A percentile compares a stretch with the other conserved stretches of the same genome.
Evolutionary conservation across 2,329 filamentous ascomycete genomes (phyloP).

Genomic region (Xylariaceae sp.): DNA sequence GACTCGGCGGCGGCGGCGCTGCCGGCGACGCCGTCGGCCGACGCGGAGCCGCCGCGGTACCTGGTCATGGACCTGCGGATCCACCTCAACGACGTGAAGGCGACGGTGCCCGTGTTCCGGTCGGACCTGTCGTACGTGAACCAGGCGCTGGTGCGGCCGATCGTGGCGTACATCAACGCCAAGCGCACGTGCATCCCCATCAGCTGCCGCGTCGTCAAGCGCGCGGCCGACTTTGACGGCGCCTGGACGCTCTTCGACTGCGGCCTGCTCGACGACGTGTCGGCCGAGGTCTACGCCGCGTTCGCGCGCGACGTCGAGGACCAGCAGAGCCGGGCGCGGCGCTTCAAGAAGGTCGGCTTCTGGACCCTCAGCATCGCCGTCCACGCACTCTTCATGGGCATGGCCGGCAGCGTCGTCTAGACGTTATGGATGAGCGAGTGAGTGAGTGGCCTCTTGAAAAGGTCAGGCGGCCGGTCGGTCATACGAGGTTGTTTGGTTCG

Average conservation of each 20-base stretch:
- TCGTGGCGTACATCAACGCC: constrained; percentile 96
- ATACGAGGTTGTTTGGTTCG: too few species aligned
- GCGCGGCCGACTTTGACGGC: constrained; percentile 81
- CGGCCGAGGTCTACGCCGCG: constrained; percentile 87
- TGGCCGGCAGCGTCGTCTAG: constrained; percentile 71
- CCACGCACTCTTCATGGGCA: constrained; percentile 89
- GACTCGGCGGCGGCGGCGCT: constrained; percentile 1
- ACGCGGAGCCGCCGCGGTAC: constrained; percentile 62
- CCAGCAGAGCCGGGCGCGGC: constrained; percentile 73
- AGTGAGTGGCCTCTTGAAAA: neutral
- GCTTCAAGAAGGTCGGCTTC: constrained; percentile 91
- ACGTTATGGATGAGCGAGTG: neutral
- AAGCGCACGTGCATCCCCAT: constrained; percentile 93
- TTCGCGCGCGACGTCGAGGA: constrained; percentile 89
- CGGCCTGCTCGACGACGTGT: constrained; percentile 87
- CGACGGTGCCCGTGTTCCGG: constrained; percentile 86
- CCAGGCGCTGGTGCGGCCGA: constrained; percentile 87
- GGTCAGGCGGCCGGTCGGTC: too few species aligned
- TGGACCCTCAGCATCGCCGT: constrained; percentile 92
- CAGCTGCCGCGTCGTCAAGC: constrained; percentile 88
- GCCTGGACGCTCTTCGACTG: constrained; percentile 93
- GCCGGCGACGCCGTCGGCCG: constrained; percentile 3
- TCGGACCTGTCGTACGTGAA: constrained; percentile 91
- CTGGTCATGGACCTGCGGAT: constrained; percentile 92
- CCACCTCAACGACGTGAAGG: constrained; percentile 89